phyloP scores from a whole-genome alignment of 2,329 filamentous ascomycete genomes.

The Leptographium galeiforme region DNA sequence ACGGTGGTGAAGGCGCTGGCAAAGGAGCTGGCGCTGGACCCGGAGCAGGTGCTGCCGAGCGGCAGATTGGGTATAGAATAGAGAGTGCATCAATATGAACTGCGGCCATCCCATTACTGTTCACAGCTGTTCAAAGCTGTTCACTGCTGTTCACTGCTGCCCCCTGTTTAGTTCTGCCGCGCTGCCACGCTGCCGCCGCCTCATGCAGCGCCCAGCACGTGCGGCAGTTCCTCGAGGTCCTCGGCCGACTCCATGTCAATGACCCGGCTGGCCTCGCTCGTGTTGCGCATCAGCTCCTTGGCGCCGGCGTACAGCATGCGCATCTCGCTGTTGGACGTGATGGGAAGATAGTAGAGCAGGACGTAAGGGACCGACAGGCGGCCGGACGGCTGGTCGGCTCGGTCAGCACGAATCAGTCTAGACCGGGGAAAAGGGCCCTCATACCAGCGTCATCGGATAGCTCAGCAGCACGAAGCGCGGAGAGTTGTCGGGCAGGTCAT shows the following conservation, averaged over 20 bases:
- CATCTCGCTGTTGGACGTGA: constrained; percentile 74
- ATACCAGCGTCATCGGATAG: constrained; percentile 76
- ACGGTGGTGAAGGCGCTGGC: constrained; percentile 65
- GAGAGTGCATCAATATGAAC: constrained; percentile 2
- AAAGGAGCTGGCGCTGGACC: constrained; percentile 48
- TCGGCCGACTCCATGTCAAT: constrained; percentile 73
- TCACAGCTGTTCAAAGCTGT: no score
- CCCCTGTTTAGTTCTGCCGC: no score
- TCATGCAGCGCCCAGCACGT: constrained; percentile 34
- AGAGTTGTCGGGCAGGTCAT: constrained; percentile 84
- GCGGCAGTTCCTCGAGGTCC: constrained; percentile 70
- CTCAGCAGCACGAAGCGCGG: constrained; percentile 83
- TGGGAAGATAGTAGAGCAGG: constrained; percentile 85
- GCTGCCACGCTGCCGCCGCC: not conserved
- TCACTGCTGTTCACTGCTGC: no score
- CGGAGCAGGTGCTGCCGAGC: constrained; percentile 36
- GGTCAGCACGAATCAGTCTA: not conserved
- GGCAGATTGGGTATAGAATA: constrained; percentile 5
- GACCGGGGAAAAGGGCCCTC: not conserved
- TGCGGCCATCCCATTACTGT: no score
- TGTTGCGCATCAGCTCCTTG: constrained; percentile 90
- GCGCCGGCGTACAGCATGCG: constrained; percentile 93
- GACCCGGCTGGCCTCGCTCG: constrained; percentile 75
- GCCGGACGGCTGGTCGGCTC: constrained; percentile 53
- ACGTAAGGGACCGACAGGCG: constrained; percentile 85